Evolutionary conservation across 306 rosid species (phyloP).

Genomic region (Trichosanthes truncata): DNA sequence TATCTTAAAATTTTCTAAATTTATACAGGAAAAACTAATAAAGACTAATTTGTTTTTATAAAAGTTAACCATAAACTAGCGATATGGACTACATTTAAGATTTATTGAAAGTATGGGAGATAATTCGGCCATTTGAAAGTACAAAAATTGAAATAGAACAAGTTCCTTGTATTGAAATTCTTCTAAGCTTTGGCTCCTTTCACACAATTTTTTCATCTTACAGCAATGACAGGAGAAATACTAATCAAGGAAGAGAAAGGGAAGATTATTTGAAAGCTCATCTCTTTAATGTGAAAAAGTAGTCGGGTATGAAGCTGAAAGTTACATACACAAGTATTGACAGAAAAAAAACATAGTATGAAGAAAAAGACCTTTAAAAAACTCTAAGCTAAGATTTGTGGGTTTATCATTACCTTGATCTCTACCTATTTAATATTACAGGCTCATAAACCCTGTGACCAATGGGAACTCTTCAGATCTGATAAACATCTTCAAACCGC

Average conservation of each 20-base stretch:
- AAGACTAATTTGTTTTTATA: too few relatives aligned
- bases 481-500: background rate
- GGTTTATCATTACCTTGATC: background rate
- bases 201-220: background rate
- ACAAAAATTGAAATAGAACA: background rate
- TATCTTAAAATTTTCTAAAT: too few relatives aligned
- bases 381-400: background rate
- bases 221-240: background rate
- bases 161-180: background rate
- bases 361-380: background rate
- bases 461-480: background rate
- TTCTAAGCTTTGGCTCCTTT: background rate
- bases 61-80: too few relatives aligned
- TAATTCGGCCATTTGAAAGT: background rate
- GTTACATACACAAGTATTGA: slow-evolving; percentile 1
- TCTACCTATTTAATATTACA: background rate
- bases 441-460: background rate
- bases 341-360: background rate
- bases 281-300: background rate
- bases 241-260: background rate
- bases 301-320: background rate
- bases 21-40: too few relatives aligned
- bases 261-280: background rate
- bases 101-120: too few relatives aligned
- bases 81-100: too few relatives aligned